Evolutionary conservation across 495 filamentous ascomycete genomes (phyloP).

Genomic region (Cercophora scortea): DNA sequence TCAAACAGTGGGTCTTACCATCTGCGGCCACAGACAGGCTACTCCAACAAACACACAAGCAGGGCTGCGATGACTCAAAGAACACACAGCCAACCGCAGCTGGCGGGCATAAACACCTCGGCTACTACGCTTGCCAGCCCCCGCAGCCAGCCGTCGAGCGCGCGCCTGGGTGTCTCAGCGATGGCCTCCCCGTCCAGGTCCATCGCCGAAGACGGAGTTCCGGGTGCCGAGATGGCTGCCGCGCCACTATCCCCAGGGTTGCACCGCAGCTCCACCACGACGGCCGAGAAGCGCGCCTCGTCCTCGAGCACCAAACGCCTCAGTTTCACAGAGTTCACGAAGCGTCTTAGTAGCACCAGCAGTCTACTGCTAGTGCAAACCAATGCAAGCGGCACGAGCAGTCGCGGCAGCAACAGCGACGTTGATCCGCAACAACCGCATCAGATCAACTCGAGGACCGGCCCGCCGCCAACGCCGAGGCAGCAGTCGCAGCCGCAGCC

Average conservation of each 20-base stretch:
- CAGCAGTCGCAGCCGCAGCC: conserved; percentile 4
- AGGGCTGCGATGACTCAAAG: conserved; percentile 32
- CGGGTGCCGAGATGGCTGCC: conserved; percentile 10
- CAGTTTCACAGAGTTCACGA: conserved; percentile 48
- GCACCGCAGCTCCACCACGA: conserved; percentile 8
- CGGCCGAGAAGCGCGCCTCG: conserved; percentile 35
- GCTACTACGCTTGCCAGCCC: background rate
- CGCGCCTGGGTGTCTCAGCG: background rate
- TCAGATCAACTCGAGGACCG: conserved; percentile 16
- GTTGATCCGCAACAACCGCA: conserved; percentile 22
- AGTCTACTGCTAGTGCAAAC: conserved; percentile 47
- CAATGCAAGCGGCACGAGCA: conserved; percentile 38
- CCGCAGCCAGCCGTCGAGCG: background rate
- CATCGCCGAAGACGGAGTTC: conserved; percentile 7
- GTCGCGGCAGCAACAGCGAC: conserved; percentile 36
- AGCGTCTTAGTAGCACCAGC: conserved; percentile 44
- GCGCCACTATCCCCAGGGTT: conserved; percentile 8
- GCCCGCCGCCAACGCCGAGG: conserved; percentile 3
- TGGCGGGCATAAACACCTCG: conserved; percentile 20
- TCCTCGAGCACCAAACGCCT: conserved; percentile 38
- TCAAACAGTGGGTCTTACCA: conserved; percentile 20
- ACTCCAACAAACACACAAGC: conserved; percentile 22
- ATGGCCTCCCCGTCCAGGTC: conserved; percentile 1
- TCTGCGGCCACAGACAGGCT: conserved; percentile 37
- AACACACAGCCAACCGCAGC: conserved; percentile 37